phyloP scores from a whole-genome alignment of 345 rosid genomes.

The Ceriops tagal region DNA sequence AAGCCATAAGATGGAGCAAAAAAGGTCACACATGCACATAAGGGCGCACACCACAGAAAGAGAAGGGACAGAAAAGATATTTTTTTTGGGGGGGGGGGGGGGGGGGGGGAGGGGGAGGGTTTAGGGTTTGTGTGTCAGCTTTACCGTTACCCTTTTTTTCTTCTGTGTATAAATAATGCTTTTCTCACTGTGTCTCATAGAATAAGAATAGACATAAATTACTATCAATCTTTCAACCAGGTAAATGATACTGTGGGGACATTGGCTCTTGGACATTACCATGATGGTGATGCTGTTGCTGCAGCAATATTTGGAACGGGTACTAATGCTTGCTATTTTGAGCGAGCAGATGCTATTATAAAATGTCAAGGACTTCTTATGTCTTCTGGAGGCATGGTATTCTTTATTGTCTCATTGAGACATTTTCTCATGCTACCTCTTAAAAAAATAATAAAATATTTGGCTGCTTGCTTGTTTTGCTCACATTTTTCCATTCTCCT shows the following conservation, averaged over 20 bases:
- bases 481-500: conserved; percentile 8
- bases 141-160: too few species aligned
- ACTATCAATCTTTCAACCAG: conserved; percentile 35
- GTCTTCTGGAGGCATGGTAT: conserved; percentile 93
- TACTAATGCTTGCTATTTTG: conserved; percentile 91
- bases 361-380: conserved; percentile 89
- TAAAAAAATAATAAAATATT: background rate
- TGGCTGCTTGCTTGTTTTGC: background rate
- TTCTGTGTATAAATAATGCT: too few species aligned
- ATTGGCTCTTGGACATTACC: conserved; percentile 84
- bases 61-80: too few species aligned
- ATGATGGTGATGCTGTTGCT: conserved; percentile 83
- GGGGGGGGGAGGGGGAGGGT: too few species aligned
- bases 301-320: conserved; percentile 94
- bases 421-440: background rate
- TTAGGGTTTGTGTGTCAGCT: too few species aligned
- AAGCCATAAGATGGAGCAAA: too few species aligned
- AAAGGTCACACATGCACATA: too few species aligned
- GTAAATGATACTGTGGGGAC: conserved; percentile 96
- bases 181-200: background rate
- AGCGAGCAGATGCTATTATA: conserved; percentile 81
- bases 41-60: too few species aligned
- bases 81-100: too few species aligned
- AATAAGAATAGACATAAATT: background rate
- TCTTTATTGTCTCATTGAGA: conserved; percentile 9